Percentiles rank a stretch among this genome's conserved stretches.
Conservation (phyloP, 169 alveolate genomes). For the Eimeria acervulina region DNA sequence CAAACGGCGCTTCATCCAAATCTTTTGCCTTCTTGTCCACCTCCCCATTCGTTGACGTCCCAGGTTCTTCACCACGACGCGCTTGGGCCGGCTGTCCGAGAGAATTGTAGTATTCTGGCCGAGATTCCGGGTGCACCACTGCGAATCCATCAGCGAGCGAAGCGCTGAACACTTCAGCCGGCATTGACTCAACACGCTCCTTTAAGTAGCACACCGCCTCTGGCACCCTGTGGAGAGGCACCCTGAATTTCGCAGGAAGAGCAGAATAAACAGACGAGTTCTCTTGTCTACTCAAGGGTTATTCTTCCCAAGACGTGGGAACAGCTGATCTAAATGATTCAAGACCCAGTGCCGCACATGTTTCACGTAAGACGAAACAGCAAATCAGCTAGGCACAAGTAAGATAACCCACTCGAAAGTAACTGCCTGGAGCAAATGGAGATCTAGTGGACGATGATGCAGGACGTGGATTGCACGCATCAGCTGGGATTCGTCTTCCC, state of each 20-base stretch:
- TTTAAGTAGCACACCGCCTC: slow-evolving; percentile 70
- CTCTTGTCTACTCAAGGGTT: neutral
- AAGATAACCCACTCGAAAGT: slow-evolving; percentile 48
- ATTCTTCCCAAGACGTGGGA: neutral
- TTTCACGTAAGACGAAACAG: neutral
- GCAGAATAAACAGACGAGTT: neutral
- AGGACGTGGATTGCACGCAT: slow-evolving; percentile 74
- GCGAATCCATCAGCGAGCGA: slow-evolving; percentile 73
- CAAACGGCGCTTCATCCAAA: slow-evolving; percentile 68
- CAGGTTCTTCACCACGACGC: slow-evolving; percentile 48
- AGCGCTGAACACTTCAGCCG: slow-evolving; percentile 75
- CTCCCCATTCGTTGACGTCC: slow-evolving; percentile 53
- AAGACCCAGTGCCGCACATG: neutral
- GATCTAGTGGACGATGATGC: slow-evolving; percentile 68
- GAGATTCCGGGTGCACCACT: slow-evolving; percentile 56
- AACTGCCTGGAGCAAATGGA: slow-evolving; percentile 68
- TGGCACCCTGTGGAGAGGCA: slow-evolving; percentile 75
- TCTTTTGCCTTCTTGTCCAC: slow-evolving; percentile 66
- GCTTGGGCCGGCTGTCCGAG: slow-evolving; percentile 43
- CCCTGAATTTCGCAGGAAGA: slow-evolving; percentile 36
- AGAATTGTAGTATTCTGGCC: slow-evolving; percentile 59
- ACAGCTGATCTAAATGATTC: neutral
- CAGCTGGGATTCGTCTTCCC: slow-evolving; percentile 57
- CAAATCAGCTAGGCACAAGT: neutral
- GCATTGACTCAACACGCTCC: slow-evolving; percentile 76